Base-by-base conservation (phyloP, 1,139 yeast genomes). In the Lodderomyces orthopsilosis region DNA sequence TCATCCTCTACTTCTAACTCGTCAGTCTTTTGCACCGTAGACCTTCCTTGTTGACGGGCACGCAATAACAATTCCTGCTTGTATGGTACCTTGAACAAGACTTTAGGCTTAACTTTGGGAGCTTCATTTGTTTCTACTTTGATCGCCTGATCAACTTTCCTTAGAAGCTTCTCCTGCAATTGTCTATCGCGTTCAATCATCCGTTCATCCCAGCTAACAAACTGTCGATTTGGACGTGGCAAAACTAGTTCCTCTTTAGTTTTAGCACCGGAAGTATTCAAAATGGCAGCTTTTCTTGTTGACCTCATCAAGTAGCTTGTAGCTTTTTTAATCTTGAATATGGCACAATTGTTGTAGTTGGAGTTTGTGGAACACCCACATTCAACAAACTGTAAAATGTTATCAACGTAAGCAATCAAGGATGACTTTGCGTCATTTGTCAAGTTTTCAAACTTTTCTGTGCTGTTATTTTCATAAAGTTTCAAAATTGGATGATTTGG, bases 401-500 rank as follows among this genome's bases (percentile, higher is more conserved):
- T 76, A 51, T 83, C 89, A 21, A 84, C 66, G 8, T 86, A 77
- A 15, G 81, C 71, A 5, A 85, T 77, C 39, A 85, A 58, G 4
- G 72, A 63, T 4, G 78, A 72, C 52, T 80, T 81, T 41, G 77
- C 81, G 1, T 66, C 63, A 37, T 77, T 77, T 6, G 66, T 54
- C 37, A 83, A 58, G 38, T 66, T 73, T 41, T 79, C 83, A 57
- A 78, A 77, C 49, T 70, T 70, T 38, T 64, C 72, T 3, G 51
- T 48, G 22, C 63, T 51, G 10, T 60, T 49, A 3, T 46, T 48
- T 27, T 47, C 58, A 35, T 75, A 70, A 46, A 86, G 62, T 51
- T 73, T 74, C 45, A 68, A 66, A 32, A 88, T 85, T 2, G 97
- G 96, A 58, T 90, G 96, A 10, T 65, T 54, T 4, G 64, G 58